Evolutionary conservation across 352 stramenopile genomes (phyloP).

Genomic region (Globisporangium paroecandrum): DNA sequence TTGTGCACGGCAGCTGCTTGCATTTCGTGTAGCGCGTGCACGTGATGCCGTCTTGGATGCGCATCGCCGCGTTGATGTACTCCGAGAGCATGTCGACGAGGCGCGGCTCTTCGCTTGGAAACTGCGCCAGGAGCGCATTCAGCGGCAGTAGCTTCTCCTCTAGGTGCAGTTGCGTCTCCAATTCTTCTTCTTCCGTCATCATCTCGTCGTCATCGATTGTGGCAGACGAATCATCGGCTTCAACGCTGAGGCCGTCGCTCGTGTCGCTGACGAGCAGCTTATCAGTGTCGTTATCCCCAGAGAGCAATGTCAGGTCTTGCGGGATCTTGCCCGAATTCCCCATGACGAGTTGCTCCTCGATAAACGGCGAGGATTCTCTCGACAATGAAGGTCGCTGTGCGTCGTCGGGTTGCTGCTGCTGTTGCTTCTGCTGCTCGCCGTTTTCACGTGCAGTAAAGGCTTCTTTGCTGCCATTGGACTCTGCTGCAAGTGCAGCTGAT

Average conservation of each 20-base stretch:
- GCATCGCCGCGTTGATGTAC: constrained; percentile 29
- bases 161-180: neutral
- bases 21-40: constrained; percentile 29
- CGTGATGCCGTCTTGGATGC: constrained; percentile 28
- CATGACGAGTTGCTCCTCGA: constrained; percentile 4
- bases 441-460: neutral
- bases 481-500: neutral
- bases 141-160: constrained; percentile 15
- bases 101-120: constrained; percentile 20
- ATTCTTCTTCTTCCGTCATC: constrained; percentile 1
- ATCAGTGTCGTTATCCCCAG: neutral
- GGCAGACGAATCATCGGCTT: neutral
- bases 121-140: constrained; percentile 24
- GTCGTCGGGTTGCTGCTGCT: constrained; percentile 1
- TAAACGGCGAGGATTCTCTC: neutral
- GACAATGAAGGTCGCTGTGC: neutral
- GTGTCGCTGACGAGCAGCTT: neutral
- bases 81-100: constrained; percentile 34
- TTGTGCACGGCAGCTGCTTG: constrained; percentile 20
- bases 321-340: neutral
- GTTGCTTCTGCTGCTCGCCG: neutral
- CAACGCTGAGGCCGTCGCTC: neutral
- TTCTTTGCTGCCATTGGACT: neutral
- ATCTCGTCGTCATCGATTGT: neutral
- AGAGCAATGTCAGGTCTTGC: neutral